A percentile compares a stretch with the other conserved stretches of the same genome.
Evolutionary conservation across 1,284 basidiomycete species (phyloP).

Genomic region (Ustilago trichophora): DNA sequence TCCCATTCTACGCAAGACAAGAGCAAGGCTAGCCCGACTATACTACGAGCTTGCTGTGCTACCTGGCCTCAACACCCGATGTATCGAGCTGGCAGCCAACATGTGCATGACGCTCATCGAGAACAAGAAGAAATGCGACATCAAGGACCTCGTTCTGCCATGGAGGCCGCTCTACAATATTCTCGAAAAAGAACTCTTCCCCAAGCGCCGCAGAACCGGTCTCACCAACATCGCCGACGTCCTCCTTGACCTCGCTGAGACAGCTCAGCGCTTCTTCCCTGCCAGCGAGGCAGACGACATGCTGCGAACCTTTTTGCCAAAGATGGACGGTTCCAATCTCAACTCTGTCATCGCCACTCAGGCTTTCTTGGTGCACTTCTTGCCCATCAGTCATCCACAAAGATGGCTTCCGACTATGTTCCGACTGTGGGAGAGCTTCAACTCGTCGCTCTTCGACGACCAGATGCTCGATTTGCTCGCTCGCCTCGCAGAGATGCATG

Average conservation of each 20-base stretch:
- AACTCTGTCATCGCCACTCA: conserved; percentile 68
- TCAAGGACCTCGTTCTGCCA: conserved; percentile 84
- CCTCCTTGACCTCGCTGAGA: conserved; percentile 85
- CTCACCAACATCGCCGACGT: conserved; percentile 75
- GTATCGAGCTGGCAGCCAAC: conserved; percentile 77
- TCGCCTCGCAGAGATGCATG: conserved; percentile 79
- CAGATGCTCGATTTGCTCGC: conserved; percentile 84
- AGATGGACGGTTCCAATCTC: conserved; percentile 78
- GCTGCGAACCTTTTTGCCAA: conserved; percentile 80
- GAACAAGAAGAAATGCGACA: conserved; percentile 80
- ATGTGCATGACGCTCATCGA: conserved; percentile 78
- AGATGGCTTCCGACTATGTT: conserved; percentile 69
- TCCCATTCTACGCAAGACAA: conserved; percentile 70
- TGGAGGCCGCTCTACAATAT: conserved; percentile 87
- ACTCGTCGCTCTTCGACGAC: conserved; percentile 81
- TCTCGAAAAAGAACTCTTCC: conserved; percentile 81
- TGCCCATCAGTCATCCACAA: conserved; percentile 61
- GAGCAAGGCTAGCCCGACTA: conserved; percentile 79
- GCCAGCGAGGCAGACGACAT: conserved; percentile 88
- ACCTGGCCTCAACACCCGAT: conserved; percentile 78
- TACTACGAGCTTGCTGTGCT: conserved; percentile 83
- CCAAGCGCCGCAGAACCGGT: conserved; percentile 71
- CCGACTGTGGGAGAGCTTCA: conserved; percentile 85
- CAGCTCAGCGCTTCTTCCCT: conserved; percentile 86
- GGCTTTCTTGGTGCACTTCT: conserved; percentile 64